phyloP scores from a whole-genome alignment of 2,329 filamentous ascomycete species.

The Setomelanomma holmii region DNA sequence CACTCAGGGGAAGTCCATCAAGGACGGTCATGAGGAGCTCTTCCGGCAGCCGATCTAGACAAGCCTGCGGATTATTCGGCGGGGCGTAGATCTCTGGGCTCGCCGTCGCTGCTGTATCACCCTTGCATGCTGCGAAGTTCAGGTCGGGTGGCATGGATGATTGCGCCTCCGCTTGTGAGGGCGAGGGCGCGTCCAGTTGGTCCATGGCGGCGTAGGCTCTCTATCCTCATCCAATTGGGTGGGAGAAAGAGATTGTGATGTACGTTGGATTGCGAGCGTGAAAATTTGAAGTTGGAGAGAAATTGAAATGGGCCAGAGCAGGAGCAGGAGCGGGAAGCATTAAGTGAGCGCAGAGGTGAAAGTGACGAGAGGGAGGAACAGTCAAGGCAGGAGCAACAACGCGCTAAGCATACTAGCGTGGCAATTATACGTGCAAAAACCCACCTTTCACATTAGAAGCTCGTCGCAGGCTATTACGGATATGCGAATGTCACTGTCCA shows the following conservation, averaged over 20 bases:
- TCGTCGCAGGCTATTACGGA: neutral
- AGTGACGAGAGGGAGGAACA: no score
- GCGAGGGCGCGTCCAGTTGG: neutral
- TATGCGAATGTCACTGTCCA: conserved; percentile 11
- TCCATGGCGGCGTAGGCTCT: no score
- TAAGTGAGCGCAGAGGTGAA: no score
- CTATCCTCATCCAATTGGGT: no score
- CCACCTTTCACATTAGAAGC: neutral
- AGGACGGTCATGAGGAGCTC: conserved; percentile 9
- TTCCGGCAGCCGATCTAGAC: conserved; percentile 10
- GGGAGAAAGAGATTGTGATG: no score
- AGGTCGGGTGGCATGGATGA: neutral
- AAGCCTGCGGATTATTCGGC: conserved; percentile 2
- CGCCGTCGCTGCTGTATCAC: neutral
- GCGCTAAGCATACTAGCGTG: neutral
- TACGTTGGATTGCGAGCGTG: no score
- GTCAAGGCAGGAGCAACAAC: no score
- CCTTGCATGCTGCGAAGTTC: neutral
- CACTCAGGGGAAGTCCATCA: neutral
- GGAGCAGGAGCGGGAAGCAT: no score
- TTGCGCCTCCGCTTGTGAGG: neutral
- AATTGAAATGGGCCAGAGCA: no score
- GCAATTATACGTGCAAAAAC: neutral
- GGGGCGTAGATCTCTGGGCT: neutral
- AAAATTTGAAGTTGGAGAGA: no score